Base-by-base conservation (phyloP, 2,329 filamentous ascomycete genomes). In the Fusarium sarcochroum region DNA sequence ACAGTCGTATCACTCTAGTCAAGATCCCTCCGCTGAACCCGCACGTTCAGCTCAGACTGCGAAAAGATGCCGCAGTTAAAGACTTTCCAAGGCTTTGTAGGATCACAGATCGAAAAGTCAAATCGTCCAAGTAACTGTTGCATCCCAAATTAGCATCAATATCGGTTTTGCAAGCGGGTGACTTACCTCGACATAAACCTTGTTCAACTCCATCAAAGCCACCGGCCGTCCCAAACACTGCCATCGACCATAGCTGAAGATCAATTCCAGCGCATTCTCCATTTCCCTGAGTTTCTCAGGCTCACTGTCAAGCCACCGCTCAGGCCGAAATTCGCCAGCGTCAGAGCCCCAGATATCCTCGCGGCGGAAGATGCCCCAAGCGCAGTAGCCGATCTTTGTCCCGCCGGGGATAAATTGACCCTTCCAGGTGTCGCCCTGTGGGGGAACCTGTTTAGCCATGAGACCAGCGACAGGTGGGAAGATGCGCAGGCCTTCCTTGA, bases 401-500 rank as follows among this genome's bases (percentile, higher is more conserved):
- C 78, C 77, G 0, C 69, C 75, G 1, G 78, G 79, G 6, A 80
- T 69, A n/a, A 71, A 73, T 2, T 73, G 47, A 2, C 77, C 77
- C 7, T 76, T 76, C 64, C 72, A 79, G 7, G 52, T 70, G 35
- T 80, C 77, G 0, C 78, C 78, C 3, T 71, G 72, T 0, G 68
- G 53, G 0, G 77, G 77, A 0, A 75, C 78, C 30, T 78, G 67
- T 46, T 81, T 80, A 13, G 78, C 70, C 76, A 81, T 79, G 32
- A 80, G 73, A 0, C 79, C 77, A 1, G 76, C 72, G 7, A 79
- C 76, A 6, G 79, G 79, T 0, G 79, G 78, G 52, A 76, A 76
- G 30, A 81, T 80, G 21, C 80, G 78, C 2, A 82, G 69, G 2
- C 78, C 80, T 64, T 88, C 85, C 30, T 83, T 80, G 68, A 89